Conservation (phyloP, 2,329 filamentous ascomycete species). For the Alternaria arbusti region DNA sequence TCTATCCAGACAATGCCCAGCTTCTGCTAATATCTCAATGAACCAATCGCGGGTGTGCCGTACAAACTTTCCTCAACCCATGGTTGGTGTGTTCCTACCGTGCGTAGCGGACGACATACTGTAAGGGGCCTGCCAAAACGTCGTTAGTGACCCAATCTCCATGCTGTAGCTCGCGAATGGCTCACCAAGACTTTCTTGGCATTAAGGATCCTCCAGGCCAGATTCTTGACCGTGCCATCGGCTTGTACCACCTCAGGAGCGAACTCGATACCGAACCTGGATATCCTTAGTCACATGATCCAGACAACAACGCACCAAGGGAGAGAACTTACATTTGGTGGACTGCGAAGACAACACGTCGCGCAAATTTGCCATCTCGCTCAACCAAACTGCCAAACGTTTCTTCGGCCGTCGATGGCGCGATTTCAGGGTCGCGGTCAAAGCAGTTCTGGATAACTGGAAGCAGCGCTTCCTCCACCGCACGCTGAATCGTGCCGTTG, state of each 20-base stretch:
- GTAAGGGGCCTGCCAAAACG: constrained; percentile 51
- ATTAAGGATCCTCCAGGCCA: constrained; percentile 94
- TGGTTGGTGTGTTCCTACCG: constrained; percentile 49
- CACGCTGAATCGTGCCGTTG: constrained; percentile 67
- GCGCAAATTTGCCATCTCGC: constrained; percentile 85
- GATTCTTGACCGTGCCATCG: constrained; percentile 86
- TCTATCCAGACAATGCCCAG: neutral
- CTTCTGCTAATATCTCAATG: neutral
- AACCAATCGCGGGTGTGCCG: neutral
- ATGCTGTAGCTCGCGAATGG: constrained; percentile 23
- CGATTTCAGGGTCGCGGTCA: constrained; percentile 88
- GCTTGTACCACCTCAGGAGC: constrained; percentile 89
- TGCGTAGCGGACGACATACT: constrained; percentile 57
- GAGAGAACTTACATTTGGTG: constrained; percentile 76
- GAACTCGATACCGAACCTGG: constrained; percentile 87
- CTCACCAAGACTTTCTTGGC: constrained; percentile 92
- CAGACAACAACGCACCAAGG: neutral
- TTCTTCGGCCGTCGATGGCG: constrained; percentile 79
- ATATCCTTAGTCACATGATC: neutral
- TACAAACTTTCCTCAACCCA: constrained; percentile 5
- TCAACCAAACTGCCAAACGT: constrained; percentile 85
- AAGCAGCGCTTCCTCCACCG: constrained; percentile 78
- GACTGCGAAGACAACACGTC: constrained; percentile 90
- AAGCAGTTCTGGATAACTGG: constrained; percentile 91
- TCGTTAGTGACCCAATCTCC: neutral